Evolutionary conservation across 495 filamentous ascomycete genomes (phyloP).

Genomic region (Penicillium lividum): DNA sequence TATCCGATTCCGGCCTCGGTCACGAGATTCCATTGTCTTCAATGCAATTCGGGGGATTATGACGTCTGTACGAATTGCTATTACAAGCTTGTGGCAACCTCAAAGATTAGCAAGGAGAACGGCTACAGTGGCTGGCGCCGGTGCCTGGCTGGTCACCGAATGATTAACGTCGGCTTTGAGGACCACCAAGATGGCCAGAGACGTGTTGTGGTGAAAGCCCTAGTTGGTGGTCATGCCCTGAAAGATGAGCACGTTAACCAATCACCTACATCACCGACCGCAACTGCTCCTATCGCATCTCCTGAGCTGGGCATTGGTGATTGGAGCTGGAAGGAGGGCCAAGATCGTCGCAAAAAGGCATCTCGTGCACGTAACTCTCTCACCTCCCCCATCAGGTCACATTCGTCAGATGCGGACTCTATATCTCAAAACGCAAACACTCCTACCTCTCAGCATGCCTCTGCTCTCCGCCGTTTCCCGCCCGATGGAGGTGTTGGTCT

Average conservation of each 20-base stretch:
- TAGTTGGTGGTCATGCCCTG: slow-evolving; percentile 70
- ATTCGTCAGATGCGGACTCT: slow-evolving; percentile 10
- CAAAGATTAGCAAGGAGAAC: slow-evolving; percentile 69
- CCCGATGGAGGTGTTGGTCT: slow-evolving; percentile 69
- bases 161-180: slow-evolving; percentile 75
- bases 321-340: slow-evolving; percentile 55
- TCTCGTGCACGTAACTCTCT: slow-evolving; percentile 34
- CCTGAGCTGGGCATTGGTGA: slow-evolving; percentile 36
- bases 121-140: slow-evolving; percentile 78
- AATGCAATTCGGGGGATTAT: slow-evolving; percentile 73
- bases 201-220: slow-evolving; percentile 59
- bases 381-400: slow-evolving; percentile 6
- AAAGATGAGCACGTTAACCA: slow-evolving; percentile 51
- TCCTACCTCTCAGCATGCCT: slow-evolving; percentile 14
- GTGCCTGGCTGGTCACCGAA: slow-evolving; percentile 77
- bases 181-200: slow-evolving; percentile 59
- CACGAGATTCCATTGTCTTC: slow-evolving; percentile 72
- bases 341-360: slow-evolving; percentile 50
- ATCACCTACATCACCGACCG: slow-evolving; percentile 21
- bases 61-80: slow-evolving; percentile 83
- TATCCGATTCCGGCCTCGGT: slow-evolving; percentile 66
- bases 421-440: slow-evolving; percentile 10
- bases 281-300: slow-evolving; percentile 20
- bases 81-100: slow-evolving; percentile 55
- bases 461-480: slow-evolving; percentile 53